Percentiles rank a stretch among this genome's conserved stretches.
phyloP scores from a whole-genome alignment of 148 eudicot species.

The Rhododendron simsii region DNA sequence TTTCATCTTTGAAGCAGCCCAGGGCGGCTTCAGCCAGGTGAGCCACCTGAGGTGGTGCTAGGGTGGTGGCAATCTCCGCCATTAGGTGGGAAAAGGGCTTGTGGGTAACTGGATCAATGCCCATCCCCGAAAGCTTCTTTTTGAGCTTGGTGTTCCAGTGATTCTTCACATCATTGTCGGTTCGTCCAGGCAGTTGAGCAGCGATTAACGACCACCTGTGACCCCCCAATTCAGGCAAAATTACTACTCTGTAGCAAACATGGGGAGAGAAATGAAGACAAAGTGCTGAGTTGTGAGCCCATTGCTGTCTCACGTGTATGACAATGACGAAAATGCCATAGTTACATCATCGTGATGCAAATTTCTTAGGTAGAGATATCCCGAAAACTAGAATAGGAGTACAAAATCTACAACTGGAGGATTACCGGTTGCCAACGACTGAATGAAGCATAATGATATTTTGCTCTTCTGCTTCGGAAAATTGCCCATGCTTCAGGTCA shows the following conservation, averaged over 20 bases:
- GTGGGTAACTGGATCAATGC: slow-evolving; percentile 95
- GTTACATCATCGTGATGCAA: background rate
- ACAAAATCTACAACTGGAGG: background rate
- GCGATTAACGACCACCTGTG: slow-evolving; percentile 91
- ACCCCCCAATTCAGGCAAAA: background rate
- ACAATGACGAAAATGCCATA: background rate
- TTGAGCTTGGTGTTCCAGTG: slow-evolving; percentile 97
- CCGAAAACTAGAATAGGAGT: background rate
- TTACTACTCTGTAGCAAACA: background rate
- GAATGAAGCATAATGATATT: slow-evolving; percentile 85
- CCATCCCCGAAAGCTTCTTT: slow-evolving; percentile 96
- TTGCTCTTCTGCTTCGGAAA: slow-evolving; percentile 79
- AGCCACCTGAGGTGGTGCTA: slow-evolving; percentile 88
- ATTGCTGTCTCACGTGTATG: background rate
- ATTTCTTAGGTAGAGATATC: background rate
- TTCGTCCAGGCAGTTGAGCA: slow-evolving; percentile 89
- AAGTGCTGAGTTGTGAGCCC: background rate
- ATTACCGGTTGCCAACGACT: slow-evolving; percentile 84
- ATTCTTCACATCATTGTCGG: slow-evolving; percentile 93
- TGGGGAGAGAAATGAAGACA: background rate
- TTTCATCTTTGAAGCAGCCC: slow-evolving; percentile 94
- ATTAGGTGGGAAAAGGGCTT: slow-evolving; percentile 95
- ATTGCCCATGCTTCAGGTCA: slow-evolving; percentile 86
- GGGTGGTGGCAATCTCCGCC: slow-evolving; percentile 79
- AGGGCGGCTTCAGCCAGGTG: slow-evolving; percentile 89